Evolutionary conservation across 2,329 filamentous ascomycete genomes (phyloP), one percentile per base, ranked within the genome.

Genomic region (Sclerotinia nivalis): DNA sequence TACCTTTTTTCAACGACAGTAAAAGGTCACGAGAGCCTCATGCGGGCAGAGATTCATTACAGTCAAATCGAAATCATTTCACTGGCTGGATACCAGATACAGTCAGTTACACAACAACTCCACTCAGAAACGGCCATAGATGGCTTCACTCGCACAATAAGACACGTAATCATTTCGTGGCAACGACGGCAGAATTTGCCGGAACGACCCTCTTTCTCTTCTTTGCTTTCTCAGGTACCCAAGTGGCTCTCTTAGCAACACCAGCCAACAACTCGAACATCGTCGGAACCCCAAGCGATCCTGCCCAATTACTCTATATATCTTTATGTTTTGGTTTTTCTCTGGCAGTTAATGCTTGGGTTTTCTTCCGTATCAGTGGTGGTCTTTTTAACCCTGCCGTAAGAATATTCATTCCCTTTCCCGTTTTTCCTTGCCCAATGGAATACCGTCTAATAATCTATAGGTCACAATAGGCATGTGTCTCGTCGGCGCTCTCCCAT

Each of bases 321-420:
- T 52, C 73, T 18, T 66, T 76, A 49, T 72, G 70, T 31, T 78
- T 78, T 60, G 76, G 74, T 0, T 74, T 75, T 31, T 75, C 73
- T 34, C 76, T 88, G 22, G 81, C 83, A 8, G 84, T 85, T 70
- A 87, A 86, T 73, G 84, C 83, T 4, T 87, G 85, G 85, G 81
- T 85, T 4, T 86, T 86, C 76, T 86, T 82, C 75, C 81, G 84
- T 43, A 80, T 86, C 34, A 83, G 81, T 0, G 84, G 84, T 34
- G 84, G 84, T 5, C 77, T 85, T 20, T 86, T 86, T 75, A 86
- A 86, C 69, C 84, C 84, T 1, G 81, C 80, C 43, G 82, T 70
- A 67, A 62, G 68, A 47, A 31, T 47, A 20, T 43, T 20, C 56
- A 31, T 13, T 43, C 40, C 28, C 12, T 34, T 43, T n/a, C 37